Base-by-base conservation (phyloP, 2,329 filamentous ascomycete species). In the Phyllosticta citrichinensis region DNA sequence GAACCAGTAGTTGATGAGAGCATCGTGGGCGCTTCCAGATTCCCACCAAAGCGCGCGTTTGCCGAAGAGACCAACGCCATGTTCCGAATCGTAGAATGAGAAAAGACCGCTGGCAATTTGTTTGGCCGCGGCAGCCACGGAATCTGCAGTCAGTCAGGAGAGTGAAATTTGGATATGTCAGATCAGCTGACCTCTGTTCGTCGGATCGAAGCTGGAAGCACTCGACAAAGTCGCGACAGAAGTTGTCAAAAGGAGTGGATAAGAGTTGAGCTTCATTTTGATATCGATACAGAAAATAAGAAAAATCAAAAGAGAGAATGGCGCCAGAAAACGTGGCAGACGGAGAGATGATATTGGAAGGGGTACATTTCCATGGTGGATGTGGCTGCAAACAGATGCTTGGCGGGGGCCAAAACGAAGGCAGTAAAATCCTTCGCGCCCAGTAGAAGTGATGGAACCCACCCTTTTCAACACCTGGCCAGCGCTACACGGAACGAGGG, bases 21-120 rank as follows among this genome's bases (percentile, higher is more conserved):
- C 72, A 27, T 71, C 71, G 71, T 71, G 75, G 8, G 70, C 65
- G 10, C 70, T 71, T 19, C 76, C 77, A 2, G 73, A 74, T 62
- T 76, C 72, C 77, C 77, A 79, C 76, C 77, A 80, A 66, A 79
- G 80, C 19, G 75, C 70, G 2, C 77, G 77, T 69, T 67, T 5
- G 76, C 73, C 52, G 76, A 72, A 52, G 74, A 74, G 14, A 77
- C 78, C 22, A 8, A 47, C 19, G 73, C 83, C 80, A 47, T n/a
- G n/a, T 47, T n/a, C n/a, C n/a, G 40, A n/a, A 6, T n/a, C n/a
- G 17, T 47, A n/a, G 17, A n/a, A 47, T 5, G n/a, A n/a, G 40
- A 47, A 47, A 3, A 47, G 40, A n/a, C 40, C 40, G 17, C 40
- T 47, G 6, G 40, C 40, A n/a, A 47, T n/a, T 47, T 47, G 40